A percentile compares a stretch with the other conserved stretches of the same genome.
phyloP scores from a whole-genome alignment of 352 stramenopile species.

The Phytophthora pini region DNA sequence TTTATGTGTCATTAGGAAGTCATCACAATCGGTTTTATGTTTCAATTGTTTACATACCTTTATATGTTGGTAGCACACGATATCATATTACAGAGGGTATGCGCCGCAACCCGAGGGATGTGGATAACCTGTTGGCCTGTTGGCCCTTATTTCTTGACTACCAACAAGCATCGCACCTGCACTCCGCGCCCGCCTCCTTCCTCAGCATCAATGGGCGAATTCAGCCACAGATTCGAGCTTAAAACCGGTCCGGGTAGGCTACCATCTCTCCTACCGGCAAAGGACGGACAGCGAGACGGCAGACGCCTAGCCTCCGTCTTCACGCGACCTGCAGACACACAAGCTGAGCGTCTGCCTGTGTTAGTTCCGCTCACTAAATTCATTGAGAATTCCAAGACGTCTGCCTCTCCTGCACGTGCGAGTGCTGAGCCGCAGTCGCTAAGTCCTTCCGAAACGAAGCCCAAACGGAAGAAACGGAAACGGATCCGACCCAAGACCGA shows the following conservation, averaged over 20 bases:
- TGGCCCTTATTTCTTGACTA: not conserved
- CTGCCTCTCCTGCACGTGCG: not conserved
- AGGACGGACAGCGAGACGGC: constrained; percentile 3
- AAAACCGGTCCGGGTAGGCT: not conserved
- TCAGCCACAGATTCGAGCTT: not conserved
- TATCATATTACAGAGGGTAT: not conserved
- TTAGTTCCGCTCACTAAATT: constrained; percentile 22
- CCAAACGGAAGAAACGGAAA: constrained; percentile 44
- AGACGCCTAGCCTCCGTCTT: constrained; percentile 6
- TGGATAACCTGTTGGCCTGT: not conserved
- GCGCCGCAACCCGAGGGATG: not conserved
- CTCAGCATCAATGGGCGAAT: not conserved
- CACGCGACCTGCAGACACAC: constrained; percentile 1
- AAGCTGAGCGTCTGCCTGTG: constrained; percentile 8
- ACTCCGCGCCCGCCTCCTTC: not conserved
- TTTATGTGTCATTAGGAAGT: too few species aligned
- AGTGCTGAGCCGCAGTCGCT: not conserved
- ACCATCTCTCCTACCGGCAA: constrained; percentile 4
- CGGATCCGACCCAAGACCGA: constrained; percentile 45
- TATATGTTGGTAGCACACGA: not conserved
- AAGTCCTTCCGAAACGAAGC: constrained; percentile 3
- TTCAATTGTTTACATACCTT: not conserved
- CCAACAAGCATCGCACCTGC: not conserved
- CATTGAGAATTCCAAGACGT: constrained; percentile 13
- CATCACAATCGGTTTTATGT: too few species aligned